Evolutionary conservation across 2,329 filamentous ascomycete genomes (phyloP).

Genomic region (Trichoderma sp.): DNA sequence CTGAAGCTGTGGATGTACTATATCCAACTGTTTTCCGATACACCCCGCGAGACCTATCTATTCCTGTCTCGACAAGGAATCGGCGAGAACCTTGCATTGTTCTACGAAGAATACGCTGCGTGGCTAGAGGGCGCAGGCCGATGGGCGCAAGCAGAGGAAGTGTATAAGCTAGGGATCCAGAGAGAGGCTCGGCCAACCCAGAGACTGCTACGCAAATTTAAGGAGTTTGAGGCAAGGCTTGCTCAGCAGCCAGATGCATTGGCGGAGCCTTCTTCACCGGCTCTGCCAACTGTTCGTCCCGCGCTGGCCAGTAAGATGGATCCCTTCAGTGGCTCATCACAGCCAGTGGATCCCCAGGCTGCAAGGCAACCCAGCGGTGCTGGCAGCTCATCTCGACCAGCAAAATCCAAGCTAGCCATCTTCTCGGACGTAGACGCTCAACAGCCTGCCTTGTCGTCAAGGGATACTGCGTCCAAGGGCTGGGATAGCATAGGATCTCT

Average conservation of each 20-base stretch:
- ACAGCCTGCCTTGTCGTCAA: slow-evolving; percentile 57
- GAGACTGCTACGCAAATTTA: slow-evolving; percentile 83
- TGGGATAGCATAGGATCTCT: slow-evolving; percentile 93
- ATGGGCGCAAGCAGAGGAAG: slow-evolving; percentile 90
- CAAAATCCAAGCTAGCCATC: slow-evolving; percentile 81
- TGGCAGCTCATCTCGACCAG: slow-evolving; percentile 60
- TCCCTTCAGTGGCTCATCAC: slow-evolving; percentile 67
- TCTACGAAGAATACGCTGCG: slow-evolving; percentile 94
- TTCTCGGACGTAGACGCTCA: slow-evolving; percentile 77
- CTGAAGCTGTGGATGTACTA: slow-evolving; percentile 93
- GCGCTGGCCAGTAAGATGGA: slow-evolving; percentile 84
- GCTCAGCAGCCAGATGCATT: slow-evolving; percentile 63
- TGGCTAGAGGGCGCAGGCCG: slow-evolving; percentile 85
- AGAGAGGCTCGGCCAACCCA: slow-evolving; percentile 81
- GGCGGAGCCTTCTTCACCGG: slow-evolving; percentile 79
- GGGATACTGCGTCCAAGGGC: slow-evolving; percentile 62
- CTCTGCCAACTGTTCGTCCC: slow-evolving; percentile 77
- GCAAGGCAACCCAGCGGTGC: slow-evolving; percentile 52
- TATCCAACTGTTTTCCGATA: slow-evolving; percentile 87
- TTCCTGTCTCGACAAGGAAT: slow-evolving; percentile 88
- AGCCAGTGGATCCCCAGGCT: slow-evolving; percentile 66
- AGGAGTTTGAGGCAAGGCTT: slow-evolving; percentile 80
- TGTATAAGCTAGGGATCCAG: slow-evolving; percentile 88
- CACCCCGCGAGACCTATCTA: slow-evolving; percentile 89
- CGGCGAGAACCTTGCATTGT: slow-evolving; percentile 83